Evolutionary conservation across 768 basidiomycete species (phyloP).

Genomic region (Suillus plorans): DNA sequence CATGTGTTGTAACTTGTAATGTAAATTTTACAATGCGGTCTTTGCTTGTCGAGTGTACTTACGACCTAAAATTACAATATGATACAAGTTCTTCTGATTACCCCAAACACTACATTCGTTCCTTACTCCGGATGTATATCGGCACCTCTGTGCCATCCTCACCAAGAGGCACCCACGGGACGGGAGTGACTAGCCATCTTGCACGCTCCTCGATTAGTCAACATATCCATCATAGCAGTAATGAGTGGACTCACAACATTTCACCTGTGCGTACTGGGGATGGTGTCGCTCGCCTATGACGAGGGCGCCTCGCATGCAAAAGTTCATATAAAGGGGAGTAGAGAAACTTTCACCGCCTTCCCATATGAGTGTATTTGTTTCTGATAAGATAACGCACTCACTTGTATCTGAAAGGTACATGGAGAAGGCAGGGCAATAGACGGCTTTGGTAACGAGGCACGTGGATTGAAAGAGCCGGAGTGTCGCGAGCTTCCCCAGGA

Average conservation of each 20-base stretch:
- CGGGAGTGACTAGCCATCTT: neutral
- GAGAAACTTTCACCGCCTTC: neutral
- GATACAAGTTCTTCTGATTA: neutral
- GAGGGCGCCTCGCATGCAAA: neutral
- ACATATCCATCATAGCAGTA: neutral
- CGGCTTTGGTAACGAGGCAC: neutral
- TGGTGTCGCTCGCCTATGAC: neutral
- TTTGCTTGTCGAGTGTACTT: too few species aligned
- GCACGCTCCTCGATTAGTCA: neutral
- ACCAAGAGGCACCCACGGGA: neutral
- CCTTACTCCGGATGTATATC: neutral
- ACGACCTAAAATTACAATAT: neutral
- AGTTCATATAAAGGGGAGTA: neutral
- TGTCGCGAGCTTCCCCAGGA: neutral
- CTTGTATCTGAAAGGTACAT: slow-evolving; percentile 1
- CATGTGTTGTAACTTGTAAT: slow-evolving; percentile 32
- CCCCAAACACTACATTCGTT: neutral
- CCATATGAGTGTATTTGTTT: neutral
- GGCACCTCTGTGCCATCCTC: slow-evolving; percentile 1
- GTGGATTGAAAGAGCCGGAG: neutral
- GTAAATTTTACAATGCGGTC: neutral
- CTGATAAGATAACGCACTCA: neutral
- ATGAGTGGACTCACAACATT: neutral
- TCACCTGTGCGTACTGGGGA: neutral
- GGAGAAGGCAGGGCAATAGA: neutral